Evolutionary conservation across 176 grass and related monocot species (phyloP), one percentile per base, ranked within the genome.

Genomic region (Puccinellia tenuiflora): DNA sequence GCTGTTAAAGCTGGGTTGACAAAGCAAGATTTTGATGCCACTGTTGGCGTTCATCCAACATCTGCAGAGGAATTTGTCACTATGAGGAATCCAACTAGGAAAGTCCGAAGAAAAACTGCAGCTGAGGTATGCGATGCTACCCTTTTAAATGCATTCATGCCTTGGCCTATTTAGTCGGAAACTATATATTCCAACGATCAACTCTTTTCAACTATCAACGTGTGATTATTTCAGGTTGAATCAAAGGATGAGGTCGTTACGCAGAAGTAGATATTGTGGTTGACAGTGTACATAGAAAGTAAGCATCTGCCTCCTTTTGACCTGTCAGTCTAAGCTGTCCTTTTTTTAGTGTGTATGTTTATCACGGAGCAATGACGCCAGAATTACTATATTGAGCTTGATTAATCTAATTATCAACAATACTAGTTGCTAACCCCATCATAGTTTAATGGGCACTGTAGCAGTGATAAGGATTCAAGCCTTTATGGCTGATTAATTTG

Each of bases 11-110:
- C 96, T 48, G 96, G 90, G 45, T 81, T 98, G 29, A 93, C 88
- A 86, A 98, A 98, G 75, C 86, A 90, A 77, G 88, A 98, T 83
- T 98, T 98, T 78, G 96, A 98, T 90, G 69, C 77, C 25, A 98
- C 96, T 14, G 38, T 98, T 70, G 96, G 96, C 18, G 84, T 98
- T 67, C 96, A 98, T 60, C 96, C 96, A 30, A 98, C 96, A 62
- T 74, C 96, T 75, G 88, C 96, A 25, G 96, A 95, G 78, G 96
- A 98, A 80, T 83, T 93, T 30, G 96, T 98, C 63, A 93, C 96
- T 74, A 93, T 98, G 96, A 92, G 92, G 81, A 95, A 26, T 28
- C 79, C 80, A 51, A 93, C 92, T 68, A 83, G 92, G 79, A 93
- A 93, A 90, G 69, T 93, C 38, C 90, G 88, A 65, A 85, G 70